These are phyloP conservation scores for Irpex sp. DNA, from an alignment of 1,284 basidiomycete species.

Conservation along the genomic window DNA sequence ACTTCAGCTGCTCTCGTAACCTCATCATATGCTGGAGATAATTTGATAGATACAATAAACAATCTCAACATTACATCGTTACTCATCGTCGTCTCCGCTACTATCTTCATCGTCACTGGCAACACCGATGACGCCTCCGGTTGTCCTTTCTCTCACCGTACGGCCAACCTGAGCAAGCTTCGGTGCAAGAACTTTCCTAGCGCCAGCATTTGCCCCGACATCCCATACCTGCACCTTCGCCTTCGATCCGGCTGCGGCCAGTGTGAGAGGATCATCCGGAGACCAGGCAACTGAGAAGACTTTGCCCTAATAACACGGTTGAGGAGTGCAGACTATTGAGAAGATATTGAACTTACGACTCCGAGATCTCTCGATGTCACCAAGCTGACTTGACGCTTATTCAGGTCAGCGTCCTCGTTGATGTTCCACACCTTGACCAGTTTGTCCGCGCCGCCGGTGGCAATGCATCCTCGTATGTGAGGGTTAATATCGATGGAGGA, in stretches of 20 bases:
- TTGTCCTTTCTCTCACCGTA: conserved; percentile 60
- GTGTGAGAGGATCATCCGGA: conserved; percentile 90
- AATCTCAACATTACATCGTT: neutral
- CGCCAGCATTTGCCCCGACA: conserved; percentile 73
- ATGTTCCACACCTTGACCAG: conserved; percentile 95
- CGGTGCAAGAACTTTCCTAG: conserved; percentile 72
- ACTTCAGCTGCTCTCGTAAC: no score
- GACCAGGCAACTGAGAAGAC: conserved; percentile 91
- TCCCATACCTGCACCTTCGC: conserved; percentile 97
- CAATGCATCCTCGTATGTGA: conserved; percentile 87
- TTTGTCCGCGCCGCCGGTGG: conserved; percentile 93
- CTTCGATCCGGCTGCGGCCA: conserved; percentile 92
- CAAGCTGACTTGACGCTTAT: conserved; percentile 80
- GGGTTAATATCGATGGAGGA: conserved; percentile 91
- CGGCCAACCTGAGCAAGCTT: conserved; percentile 72
- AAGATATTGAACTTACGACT: conserved; percentile 76
- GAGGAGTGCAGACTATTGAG: no score
- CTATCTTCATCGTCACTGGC: conserved; percentile 67
- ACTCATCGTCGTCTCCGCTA: conserved; percentile 39
- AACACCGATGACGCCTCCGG: conserved; percentile 69
- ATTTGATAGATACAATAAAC: no score
- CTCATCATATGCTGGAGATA: no score
- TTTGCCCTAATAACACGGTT: conserved; percentile 78
- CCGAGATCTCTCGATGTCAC: conserved; percentile 92
- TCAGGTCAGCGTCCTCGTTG: conserved; percentile 56